Percentiles rank a stretch among this genome's conserved stretches.
phyloP scores from a whole-genome alignment of 2,329 filamentous ascomycete genomes.

The Penicillium hesseltinei region DNA sequence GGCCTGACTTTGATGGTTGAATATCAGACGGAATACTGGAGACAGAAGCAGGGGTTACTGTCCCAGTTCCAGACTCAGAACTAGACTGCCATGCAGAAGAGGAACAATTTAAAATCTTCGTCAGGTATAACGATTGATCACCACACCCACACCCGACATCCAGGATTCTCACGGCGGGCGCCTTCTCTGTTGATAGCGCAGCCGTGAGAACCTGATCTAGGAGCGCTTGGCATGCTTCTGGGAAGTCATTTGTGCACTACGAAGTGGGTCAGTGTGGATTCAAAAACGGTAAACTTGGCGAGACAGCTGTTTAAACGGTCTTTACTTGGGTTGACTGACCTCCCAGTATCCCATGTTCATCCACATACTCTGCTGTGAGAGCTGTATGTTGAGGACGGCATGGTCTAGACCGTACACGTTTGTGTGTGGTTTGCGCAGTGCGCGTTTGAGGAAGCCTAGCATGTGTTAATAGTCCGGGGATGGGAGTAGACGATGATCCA shows the following conservation, averaged over 20 bases:
- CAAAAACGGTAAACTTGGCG: neutral
- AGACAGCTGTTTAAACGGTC: neutral
- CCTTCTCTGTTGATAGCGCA: constrained; percentile 34
- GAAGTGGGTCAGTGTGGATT: neutral
- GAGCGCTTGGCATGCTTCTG: constrained; percentile 51
- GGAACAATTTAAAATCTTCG: constrained; percentile 24
- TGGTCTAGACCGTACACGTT: constrained; percentile 54
- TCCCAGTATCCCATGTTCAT: constrained; percentile 65
- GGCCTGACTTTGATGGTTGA: neutral
- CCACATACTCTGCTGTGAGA: constrained; percentile 56
- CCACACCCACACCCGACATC: constrained; percentile 61
- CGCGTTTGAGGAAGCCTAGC: constrained; percentile 9
- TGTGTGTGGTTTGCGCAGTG: constrained; percentile 11
- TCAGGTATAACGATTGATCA: constrained; percentile 54
- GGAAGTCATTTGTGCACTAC: constrained; percentile 39
- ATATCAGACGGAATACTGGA: neutral
- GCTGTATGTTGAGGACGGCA: constrained; percentile 54
- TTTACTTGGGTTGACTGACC: constrained; percentile 24
- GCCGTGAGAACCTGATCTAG: constrained; percentile 51
- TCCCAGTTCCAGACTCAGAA: neutral
- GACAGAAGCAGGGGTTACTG: neutral
- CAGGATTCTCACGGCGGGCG: constrained; percentile 29
- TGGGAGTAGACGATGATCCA: neutral
- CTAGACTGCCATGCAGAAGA: neutral
- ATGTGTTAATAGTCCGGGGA: neutral